These are phyloP conservation scores for Exobasidium rhododendri DNA, from an alignment of 1,284 basidiomycete species.

Conservation along the genomic window DNA sequence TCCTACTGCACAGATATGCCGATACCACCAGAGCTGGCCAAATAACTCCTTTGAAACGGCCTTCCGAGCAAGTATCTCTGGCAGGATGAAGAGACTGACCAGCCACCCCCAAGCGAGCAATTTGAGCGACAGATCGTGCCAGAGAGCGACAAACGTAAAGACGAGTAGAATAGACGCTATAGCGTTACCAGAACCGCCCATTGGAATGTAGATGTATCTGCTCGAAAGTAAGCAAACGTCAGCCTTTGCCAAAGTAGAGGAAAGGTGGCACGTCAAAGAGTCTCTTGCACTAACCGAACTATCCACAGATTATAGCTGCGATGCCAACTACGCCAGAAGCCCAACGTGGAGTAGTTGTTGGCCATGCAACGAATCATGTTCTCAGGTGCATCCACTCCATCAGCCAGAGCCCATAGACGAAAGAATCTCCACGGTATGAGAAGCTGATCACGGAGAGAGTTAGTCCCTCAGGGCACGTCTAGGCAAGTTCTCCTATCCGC, in stretches of 20 bases:
- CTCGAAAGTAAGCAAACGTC: conserved; percentile 1
- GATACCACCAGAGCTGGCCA: conserved; percentile 70
- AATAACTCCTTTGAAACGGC: conserved; percentile 60
- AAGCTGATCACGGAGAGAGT: conserved; percentile 61
- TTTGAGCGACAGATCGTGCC: conserved; percentile 89
- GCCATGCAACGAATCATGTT: conserved; percentile 98
- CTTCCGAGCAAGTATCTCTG: conserved; percentile 60
- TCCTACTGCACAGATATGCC: conserved; percentile 79
- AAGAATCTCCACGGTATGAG: conserved; percentile 97
- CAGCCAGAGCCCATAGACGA: conserved; percentile 84
- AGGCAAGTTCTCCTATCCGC: conserved; percentile 4
- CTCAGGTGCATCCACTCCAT: conserved; percentile 89
- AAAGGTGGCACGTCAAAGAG: neutral
- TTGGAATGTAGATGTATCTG: conserved; percentile 83
- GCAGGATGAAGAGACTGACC: conserved; percentile 81
- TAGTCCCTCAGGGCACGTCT: neutral
- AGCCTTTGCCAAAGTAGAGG: neutral
- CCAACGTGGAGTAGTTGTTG: conserved; percentile 92
- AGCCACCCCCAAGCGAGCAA: conserved; percentile 97
- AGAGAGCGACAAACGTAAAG: conserved; percentile 97
- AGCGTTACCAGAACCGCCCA: conserved; percentile 71
- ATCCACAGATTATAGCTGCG: conserved; percentile 95
- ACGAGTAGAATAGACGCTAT: conserved; percentile 72
- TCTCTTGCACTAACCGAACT: conserved; percentile 59
- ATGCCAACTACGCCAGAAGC: conserved; percentile 97